A percentile compares a stretch with the other conserved stretches of the same genome.
These are phyloP conservation scores for Pichia sp. DNA, from an alignment of 1,139 yeast species.

Conservation along the genomic window DNA sequence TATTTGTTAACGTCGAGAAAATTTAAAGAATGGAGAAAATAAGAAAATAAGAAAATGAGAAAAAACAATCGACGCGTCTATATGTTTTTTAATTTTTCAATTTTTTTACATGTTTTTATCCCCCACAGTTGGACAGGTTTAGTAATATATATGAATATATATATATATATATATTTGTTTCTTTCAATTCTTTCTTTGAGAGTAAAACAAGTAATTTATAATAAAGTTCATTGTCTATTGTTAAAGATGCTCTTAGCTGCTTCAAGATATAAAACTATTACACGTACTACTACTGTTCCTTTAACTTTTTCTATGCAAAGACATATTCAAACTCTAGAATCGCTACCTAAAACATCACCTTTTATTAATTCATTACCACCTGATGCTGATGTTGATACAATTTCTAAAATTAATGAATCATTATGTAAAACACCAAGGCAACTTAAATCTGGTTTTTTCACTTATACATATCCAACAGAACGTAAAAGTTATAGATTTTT, in stretches of 20 bases:
- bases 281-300: background rate
- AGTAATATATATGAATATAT: too few relatives aligned
- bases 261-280: background rate
- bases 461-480: constrained; percentile 62
- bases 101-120: too few relatives aligned
- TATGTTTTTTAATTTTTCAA: too few relatives aligned
- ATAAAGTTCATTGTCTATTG: too few relatives aligned
- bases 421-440: constrained; percentile 39
- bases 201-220: too few relatives aligned
- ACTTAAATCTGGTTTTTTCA: constrained; percentile 58
- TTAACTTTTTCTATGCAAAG: constrained; percentile 3
- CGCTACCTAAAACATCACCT: constrained; percentile 38
- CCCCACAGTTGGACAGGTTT: too few relatives aligned
- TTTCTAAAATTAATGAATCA: constrained; percentile 21
- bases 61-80: too few relatives aligned
- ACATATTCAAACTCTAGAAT: constrained; percentile 24
- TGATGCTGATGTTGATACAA: constrained; percentile 43
- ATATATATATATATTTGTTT: too few relatives aligned
- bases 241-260: background rate
- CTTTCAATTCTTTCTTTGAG: too few relatives aligned
- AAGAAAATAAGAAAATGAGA: too few relatives aligned
- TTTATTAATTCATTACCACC: constrained; percentile 51
- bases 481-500: constrained; percentile 51
- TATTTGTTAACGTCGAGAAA: background rate
- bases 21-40: too few relatives aligned